Conservation (phyloP, 1,284 basidiomycete species). For the Ustanciosporium gigantosporum region DNA sequence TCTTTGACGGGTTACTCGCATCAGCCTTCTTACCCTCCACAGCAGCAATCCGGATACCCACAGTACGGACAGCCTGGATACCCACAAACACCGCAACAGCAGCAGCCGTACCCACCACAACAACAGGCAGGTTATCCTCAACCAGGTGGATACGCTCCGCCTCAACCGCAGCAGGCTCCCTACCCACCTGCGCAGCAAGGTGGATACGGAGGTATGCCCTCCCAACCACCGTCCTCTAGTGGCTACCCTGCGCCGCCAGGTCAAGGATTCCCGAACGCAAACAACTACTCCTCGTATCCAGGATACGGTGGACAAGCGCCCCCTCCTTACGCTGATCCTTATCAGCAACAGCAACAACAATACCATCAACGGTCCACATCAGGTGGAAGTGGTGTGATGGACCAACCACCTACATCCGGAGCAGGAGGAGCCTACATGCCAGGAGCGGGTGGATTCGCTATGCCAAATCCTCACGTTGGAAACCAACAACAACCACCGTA, state of each 20-base stretch:
- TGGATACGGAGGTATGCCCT: slow-evolving; percentile 3
- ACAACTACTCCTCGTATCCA: slow-evolving; percentile 2
- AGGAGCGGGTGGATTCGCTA: slow-evolving; percentile 30
- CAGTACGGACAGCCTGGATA: background rate
- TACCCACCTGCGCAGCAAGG: slow-evolving; percentile 7
- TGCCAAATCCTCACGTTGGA: slow-evolving; percentile 13
- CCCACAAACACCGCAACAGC: background rate
- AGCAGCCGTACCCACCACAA: background rate
- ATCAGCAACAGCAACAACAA: slow-evolving; percentile 15
- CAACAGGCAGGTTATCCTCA: slow-evolving; percentile 18
- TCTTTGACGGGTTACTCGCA: slow-evolving; percentile 19
- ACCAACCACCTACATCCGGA: background rate
- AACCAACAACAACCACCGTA: background rate
- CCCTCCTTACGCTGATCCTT: slow-evolving; percentile 19
- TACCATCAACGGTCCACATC: background rate
- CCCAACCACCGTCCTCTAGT: background rate
- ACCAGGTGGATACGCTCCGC: slow-evolving; percentile 13
- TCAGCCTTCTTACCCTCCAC: slow-evolving; percentile 4
- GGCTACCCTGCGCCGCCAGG: slow-evolving; percentile 1
- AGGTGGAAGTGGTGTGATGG: background rate
- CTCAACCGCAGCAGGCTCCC: slow-evolving; percentile 4
- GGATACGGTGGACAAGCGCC: slow-evolving; percentile 12
- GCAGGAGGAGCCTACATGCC: slow-evolving; percentile 4
- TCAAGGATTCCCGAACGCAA: background rate
- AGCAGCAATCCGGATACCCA: background rate